Conservation (phyloP, 768 basidiomycete genomes). For the Hypholoma sublateritium region DNA sequence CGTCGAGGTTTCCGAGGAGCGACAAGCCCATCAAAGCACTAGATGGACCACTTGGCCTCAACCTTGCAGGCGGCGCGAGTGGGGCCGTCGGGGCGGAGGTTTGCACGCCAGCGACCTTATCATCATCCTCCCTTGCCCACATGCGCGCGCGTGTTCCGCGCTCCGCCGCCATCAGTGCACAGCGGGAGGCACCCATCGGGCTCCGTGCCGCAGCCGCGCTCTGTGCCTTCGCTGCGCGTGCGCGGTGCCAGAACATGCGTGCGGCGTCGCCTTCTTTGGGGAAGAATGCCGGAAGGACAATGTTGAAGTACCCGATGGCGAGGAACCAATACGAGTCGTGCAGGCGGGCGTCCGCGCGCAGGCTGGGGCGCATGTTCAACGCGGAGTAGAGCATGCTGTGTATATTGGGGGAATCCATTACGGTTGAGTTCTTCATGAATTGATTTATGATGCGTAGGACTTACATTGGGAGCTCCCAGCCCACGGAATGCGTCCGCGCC, state of each 20-base stretch:
- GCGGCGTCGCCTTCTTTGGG: slow-evolving; percentile 42
- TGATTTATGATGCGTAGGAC: slow-evolving; percentile 12
- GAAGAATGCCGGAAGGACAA: slow-evolving; percentile 74
- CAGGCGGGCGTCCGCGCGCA: slow-evolving; percentile 39
- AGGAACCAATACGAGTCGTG: slow-evolving; percentile 79
- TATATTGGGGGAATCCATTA: neutral
- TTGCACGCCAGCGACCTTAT: slow-evolving; percentile 45
- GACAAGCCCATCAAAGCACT: slow-evolving; percentile 75
- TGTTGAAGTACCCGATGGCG: slow-evolving; percentile 80
- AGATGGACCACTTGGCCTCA: slow-evolving; percentile 46
- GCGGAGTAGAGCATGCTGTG: slow-evolving; percentile 83
- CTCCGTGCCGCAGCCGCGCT: slow-evolving; percentile 64
- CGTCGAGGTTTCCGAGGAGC: slow-evolving; percentile 82
- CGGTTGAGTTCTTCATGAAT: neutral
- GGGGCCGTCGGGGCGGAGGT: slow-evolving; percentile 25
- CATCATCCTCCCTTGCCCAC: slow-evolving; percentile 80
- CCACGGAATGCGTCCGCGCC: slow-evolving; percentile 47
- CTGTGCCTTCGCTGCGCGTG: slow-evolving; percentile 65
- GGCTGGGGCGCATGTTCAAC: slow-evolving; percentile 70
- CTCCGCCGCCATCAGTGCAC: slow-evolving; percentile 63
- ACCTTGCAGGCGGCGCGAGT: slow-evolving; percentile 11
- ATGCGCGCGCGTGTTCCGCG: slow-evolving; percentile 57
- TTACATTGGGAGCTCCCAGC: slow-evolving; percentile 53
- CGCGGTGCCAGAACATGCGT: slow-evolving; percentile 72
- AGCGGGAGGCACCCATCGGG: slow-evolving; percentile 59